Percentiles rank a stretch among this genome's conserved stretches.
Evolutionary conservation across 805 yeast genomes (phyloP).

Genomic region (Candida maltosa): DNA sequence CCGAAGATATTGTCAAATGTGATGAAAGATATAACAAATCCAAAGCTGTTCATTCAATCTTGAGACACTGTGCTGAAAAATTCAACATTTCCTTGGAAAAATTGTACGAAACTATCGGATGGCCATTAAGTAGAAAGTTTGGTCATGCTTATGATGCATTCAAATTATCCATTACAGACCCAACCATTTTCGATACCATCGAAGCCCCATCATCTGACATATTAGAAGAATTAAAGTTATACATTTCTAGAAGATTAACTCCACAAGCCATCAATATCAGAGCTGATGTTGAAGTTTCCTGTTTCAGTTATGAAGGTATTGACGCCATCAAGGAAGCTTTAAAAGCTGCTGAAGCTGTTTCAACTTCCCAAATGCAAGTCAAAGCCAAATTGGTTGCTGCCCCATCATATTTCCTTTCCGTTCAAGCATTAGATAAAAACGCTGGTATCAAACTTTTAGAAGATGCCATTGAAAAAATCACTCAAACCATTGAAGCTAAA

Average conservation of each 20-base stretch:
- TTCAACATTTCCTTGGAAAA: constrained; percentile 83
- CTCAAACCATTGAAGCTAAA: constrained; percentile 60
- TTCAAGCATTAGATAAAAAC: constrained; percentile 88
- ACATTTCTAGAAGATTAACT: constrained; percentile 89
- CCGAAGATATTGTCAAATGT: constrained; percentile 95
- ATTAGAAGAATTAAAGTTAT: constrained; percentile 77
- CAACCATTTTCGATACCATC: constrained; percentile 79
- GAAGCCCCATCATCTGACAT: constrained; percentile 69
- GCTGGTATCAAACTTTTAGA: constrained; percentile 80
- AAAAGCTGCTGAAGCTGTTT: constrained; percentile 76
- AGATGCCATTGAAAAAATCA: constrained; percentile 75
- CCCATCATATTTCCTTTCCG: constrained; percentile 89
- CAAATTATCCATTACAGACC: constrained; percentile 91
- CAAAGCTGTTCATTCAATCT: constrained; percentile 96
- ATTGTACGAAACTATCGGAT: constrained; percentile 84
- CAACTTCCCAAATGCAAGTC: constrained; percentile 83
- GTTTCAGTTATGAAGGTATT: constrained; percentile 95
- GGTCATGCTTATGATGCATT: constrained; percentile 98
- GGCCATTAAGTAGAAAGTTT: constrained; percentile 94
- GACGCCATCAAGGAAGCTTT: constrained; percentile 93
- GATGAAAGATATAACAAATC: constrained; percentile 96
- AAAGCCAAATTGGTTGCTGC: constrained; percentile 97
- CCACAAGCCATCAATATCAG: constrained; percentile 98
- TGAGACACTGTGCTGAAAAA: constrained; percentile 97
- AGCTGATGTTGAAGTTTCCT: constrained; percentile 97